These are phyloP conservation scores for Kuraishia cidri DNA, from an alignment of 805 yeast species.

Conservation along the genomic window DNA sequence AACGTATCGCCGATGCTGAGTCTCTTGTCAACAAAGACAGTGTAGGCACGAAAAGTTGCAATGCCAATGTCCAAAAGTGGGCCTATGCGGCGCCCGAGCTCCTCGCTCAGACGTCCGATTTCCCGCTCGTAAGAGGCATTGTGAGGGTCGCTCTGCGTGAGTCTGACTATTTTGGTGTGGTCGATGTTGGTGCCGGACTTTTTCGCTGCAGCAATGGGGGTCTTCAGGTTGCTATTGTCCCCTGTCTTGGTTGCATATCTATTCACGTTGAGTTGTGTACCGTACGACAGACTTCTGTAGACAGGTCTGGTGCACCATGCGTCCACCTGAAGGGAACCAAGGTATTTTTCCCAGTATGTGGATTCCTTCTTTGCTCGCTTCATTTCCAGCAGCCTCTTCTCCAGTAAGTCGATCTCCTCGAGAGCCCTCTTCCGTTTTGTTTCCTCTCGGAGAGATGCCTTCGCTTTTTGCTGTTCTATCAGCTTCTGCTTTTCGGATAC, in stretches of 20 bases:
- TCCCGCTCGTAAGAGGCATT: conserved; percentile 32
- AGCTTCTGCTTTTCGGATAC: neutral
- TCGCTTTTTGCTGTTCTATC: no score
- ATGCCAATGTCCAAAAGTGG: conserved; percentile 53
- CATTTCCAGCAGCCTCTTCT: neutral
- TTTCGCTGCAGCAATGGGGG: conserved; percentile 1
- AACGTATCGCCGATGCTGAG: conserved; percentile 73
- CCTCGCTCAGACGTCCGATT: conserved; percentile 71
- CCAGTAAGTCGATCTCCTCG: no score
- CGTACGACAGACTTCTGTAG: conserved; percentile 31
- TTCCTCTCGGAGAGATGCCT: neutral
- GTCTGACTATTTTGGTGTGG: conserved; percentile 14
- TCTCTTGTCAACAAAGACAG: conserved; percentile 45
- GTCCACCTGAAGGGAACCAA: conserved; percentile 52
- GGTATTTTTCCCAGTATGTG: conserved; percentile 21
- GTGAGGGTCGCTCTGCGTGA: conserved; percentile 9
- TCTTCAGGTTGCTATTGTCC: conserved; percentile 14
- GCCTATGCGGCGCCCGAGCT: conserved; percentile 52
- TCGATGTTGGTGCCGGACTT: conserved; percentile 8
- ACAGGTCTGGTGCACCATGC: conserved; percentile 73
- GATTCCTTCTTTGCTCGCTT: neutral
- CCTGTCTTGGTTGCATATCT: no score
- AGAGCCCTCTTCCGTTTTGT: neutral
- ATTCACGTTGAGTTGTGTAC: conserved; percentile 30
- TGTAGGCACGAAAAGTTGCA: conserved; percentile 44